Evolutionary conservation across 495 filamentous ascomycete species (phyloP).

Genomic region (Wilcoxina mikolae): DNA sequence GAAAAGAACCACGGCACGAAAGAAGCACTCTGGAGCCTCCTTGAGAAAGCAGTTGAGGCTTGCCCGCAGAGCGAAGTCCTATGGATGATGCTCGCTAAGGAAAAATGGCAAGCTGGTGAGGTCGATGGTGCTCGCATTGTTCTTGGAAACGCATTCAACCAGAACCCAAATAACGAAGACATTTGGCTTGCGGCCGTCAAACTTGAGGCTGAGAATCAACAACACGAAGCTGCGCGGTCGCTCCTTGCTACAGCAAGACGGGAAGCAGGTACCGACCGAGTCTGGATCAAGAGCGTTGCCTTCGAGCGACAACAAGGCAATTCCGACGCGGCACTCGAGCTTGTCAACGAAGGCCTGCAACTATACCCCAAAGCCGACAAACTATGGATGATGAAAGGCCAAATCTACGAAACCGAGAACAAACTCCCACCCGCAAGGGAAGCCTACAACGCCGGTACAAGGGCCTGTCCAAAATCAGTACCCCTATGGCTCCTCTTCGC

Average conservation of each 20-base stretch:
- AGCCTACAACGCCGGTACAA: constrained; percentile 77
- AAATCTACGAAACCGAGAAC: constrained; percentile 73
- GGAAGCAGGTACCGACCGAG: constrained; percentile 81
- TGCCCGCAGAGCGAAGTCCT: constrained; percentile 79
- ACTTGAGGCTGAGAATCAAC: constrained; percentile 72
- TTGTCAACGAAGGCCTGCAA: constrained; percentile 73
- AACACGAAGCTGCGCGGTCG: constrained; percentile 63
- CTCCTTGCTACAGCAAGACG: constrained; percentile 66
- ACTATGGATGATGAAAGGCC: constrained; percentile 97
- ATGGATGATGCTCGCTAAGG: constrained; percentile 90
- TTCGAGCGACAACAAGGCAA: constrained; percentile 78
- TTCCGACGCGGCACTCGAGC: constrained; percentile 61
- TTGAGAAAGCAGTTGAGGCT: constrained; percentile 87
- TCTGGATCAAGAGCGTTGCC: constrained; percentile 88
- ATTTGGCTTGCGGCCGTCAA: constrained; percentile 94
- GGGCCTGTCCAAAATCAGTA: constrained; percentile 66
- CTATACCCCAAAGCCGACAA: constrained; percentile 78
- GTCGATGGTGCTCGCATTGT: constrained; percentile 72
- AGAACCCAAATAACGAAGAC: constrained; percentile 89
- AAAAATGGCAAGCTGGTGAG: constrained; percentile 76
- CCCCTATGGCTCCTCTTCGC: constrained; percentile 80
- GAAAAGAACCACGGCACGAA: constrained; percentile 80
- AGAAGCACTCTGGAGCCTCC: constrained; percentile 64
- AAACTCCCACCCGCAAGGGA: constrained; percentile 75
- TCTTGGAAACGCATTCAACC: constrained; percentile 72